These are phyloP conservation scores for Cadophora sp. DNA, from an alignment of 2,329 filamentous ascomycete genomes.

Conservation along the genomic window DNA sequence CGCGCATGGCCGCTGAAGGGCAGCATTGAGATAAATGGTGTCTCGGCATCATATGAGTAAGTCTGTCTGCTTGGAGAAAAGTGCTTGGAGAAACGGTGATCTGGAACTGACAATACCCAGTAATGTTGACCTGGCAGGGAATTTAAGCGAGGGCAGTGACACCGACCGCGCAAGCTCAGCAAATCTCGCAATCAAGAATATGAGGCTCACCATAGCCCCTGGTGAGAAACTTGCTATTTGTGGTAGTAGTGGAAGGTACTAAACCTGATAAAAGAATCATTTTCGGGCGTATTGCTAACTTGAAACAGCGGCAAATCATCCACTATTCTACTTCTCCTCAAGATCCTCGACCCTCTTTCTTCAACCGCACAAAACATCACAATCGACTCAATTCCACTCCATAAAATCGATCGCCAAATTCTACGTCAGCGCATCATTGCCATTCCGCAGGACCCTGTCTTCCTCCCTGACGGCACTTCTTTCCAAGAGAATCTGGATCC, in stretches of 20 bases:
- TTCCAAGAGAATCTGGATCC: conserved; percentile 54
- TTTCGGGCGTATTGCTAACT: no score
- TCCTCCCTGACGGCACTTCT: conserved; percentile 53
- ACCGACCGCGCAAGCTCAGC: no score
- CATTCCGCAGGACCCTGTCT: conserved; percentile 60
- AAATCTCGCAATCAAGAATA: conserved; percentile 40
- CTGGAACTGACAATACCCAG: no score
- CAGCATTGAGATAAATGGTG: no score
- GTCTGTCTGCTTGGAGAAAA: background rate
- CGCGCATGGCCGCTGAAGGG: conserved; percentile 20
- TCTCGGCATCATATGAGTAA: background rate
- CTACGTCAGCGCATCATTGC: conserved; percentile 57
- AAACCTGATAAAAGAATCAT: no score
- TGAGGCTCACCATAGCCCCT: conserved; percentile 41
- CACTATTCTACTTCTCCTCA: conserved; percentile 48
- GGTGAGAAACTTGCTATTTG: conserved; percentile 42
- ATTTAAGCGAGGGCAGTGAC: no score
- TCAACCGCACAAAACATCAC: conserved; percentile 46
- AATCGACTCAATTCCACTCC: conserved; percentile 51
- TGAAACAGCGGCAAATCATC: conserved; percentile 27
- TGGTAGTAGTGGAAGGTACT: conserved; percentile 32
- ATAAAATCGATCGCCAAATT: conserved; percentile 47
- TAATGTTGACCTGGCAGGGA: no score
- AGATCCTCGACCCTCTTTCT: conserved; percentile 45
- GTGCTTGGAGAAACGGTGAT: no score